Evolutionary conservation across 306 rosid genomes (phyloP), one percentile per base, ranked within the genome.

Genomic region (Medicago truncatula): DNA sequence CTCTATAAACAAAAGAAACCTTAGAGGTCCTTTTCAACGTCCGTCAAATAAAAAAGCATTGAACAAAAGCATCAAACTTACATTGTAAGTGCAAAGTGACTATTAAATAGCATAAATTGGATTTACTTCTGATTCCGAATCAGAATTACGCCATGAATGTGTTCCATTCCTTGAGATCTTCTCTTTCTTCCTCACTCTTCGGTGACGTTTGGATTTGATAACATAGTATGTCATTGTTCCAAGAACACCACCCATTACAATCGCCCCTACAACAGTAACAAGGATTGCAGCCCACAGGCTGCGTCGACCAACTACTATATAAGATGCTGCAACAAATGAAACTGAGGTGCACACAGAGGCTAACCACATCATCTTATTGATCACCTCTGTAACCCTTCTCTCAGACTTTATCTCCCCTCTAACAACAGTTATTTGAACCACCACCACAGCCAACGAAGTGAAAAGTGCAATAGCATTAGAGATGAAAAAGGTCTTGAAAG

Each of bases 331-430:
- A 21, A 86, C 68, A 79, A 88, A 94, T 1, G 98, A 87, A 67
- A 91, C 74, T 1, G 97, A 76, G 50, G 95, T 91, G 75, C 88
- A 79, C 2, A 88, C 88, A 38, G 96, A 86, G 74, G 98, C 98
- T 72, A 94, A 73, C 97, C 97, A 91, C 98, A 94, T 90, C 86
- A 90, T 60, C 89, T 94, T 94, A 53, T 94, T 94, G 75, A 94
- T 90, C 81, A 94, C 95, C 70, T 84, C 89, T 31, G 86, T 86
- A 43, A 94, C 98, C 80, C 70, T 83, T 60, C 91, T 90, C 81
- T 91, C 98, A 0, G 95, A 16, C 80, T 90, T 90, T 25, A 77
- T 76, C 85, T 91, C 96, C 70, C 98, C 97, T 58, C 96, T 84
- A 20, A 94, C 96, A 16, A 94, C 14, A 23, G 97, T 91, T 82